A percentile compares a stretch with the other conserved stretches of the same genome.
Conservation (phyloP, 164 flowering plant genomes). For the Piper betle region DNA sequence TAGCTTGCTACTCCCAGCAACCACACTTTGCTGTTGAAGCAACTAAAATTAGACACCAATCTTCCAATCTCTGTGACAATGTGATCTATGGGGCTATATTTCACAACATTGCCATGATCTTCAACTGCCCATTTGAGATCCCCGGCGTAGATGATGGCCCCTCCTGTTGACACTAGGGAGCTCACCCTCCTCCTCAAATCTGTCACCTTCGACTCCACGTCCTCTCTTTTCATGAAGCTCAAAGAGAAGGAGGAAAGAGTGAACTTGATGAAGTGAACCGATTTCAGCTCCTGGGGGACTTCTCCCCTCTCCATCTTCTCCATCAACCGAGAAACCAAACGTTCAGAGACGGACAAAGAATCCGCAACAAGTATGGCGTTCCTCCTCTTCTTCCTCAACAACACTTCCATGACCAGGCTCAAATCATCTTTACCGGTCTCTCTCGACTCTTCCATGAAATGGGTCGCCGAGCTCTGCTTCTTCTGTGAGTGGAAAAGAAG, state of each 20-base stretch:
- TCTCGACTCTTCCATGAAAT: slow-evolving; percentile 8
- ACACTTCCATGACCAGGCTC: slow-evolving; percentile 46
- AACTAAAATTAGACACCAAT: slow-evolving; percentile 28
- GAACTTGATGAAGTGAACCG: slow-evolving; percentile 40
- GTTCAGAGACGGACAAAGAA: slow-evolving; percentile 28
- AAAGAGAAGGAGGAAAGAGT: slow-evolving; percentile 42
- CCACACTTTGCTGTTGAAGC: slow-evolving; percentile 41
- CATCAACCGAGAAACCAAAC: slow-evolving; percentile 45
- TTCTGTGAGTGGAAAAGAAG: slow-evolving; percentile 33
- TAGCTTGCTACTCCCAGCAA: slow-evolving; percentile 55
- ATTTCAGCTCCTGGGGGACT: slow-evolving; percentile 53
- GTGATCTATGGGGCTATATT: slow-evolving; percentile 49
- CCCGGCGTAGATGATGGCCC: slow-evolving; percentile 56
- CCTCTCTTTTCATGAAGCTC: slow-evolving; percentile 62
- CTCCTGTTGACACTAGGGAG: slow-evolving; percentile 30
- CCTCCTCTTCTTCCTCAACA: slow-evolving; percentile 43
- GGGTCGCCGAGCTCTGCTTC: slow-evolving; percentile 10
- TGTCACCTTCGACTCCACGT: slow-evolving; percentile 41
- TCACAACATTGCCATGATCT: slow-evolving; percentile 13
- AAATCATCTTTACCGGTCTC: slow-evolving; percentile 30
- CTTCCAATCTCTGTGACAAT: slow-evolving; percentile 48
- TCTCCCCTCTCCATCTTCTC: slow-evolving; percentile 50
- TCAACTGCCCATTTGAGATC: slow-evolving; percentile 72
- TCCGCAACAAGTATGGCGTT: slow-evolving; percentile 70
- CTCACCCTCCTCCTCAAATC: slow-evolving; percentile 53